phyloP scores from a whole-genome alignment of 371 early-diverging fungal species.

The Mortierella sp. region DNA sequence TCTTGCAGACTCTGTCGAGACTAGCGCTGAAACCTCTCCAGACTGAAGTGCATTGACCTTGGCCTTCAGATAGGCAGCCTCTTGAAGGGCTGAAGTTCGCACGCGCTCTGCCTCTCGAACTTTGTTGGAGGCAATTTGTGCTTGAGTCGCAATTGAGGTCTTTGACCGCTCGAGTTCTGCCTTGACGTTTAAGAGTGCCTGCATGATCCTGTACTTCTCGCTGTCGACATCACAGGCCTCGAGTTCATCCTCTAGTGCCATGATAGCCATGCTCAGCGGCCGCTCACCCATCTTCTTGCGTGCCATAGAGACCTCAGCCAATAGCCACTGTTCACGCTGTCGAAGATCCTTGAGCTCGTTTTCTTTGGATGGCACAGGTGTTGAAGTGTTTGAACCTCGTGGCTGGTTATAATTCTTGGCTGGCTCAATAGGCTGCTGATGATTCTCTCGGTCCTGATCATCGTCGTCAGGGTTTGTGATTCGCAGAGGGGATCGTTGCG shows the following conservation, averaged over 20 bases:
- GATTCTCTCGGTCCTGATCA: not conserved
- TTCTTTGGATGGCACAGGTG: constrained; percentile 6
- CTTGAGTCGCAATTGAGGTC: constrained; percentile 48
- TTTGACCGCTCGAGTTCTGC: constrained; percentile 52
- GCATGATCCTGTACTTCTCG: constrained; percentile 49
- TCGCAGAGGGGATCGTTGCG: constrained; percentile 8
- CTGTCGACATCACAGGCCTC: constrained; percentile 44
- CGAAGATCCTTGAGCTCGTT: constrained; percentile 37
- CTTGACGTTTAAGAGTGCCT: constrained; percentile 51
- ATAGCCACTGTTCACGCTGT: constrained; percentile 49
- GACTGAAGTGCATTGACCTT: constrained; percentile 58
- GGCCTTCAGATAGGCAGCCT: constrained; percentile 70
- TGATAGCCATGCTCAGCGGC: constrained; percentile 36
- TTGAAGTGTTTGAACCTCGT: not conserved
- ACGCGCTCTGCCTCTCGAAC: constrained; percentile 64
- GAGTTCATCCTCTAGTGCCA: constrained; percentile 47
- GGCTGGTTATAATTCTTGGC: not conserved
- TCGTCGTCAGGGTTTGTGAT: constrained; percentile 12
- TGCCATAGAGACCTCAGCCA: constrained; percentile 44
- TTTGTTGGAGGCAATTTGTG: constrained; percentile 60
- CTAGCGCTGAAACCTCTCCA: constrained; percentile 52
- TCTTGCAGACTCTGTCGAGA: constrained; percentile 56
- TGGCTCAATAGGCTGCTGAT: not conserved
- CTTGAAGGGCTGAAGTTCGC: constrained; percentile 67
- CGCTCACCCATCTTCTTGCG: constrained; percentile 48